Evolutionary conservation across 2,329 filamentous ascomycete species (phyloP).

Genomic region (Myrmaecium sp.): DNA sequence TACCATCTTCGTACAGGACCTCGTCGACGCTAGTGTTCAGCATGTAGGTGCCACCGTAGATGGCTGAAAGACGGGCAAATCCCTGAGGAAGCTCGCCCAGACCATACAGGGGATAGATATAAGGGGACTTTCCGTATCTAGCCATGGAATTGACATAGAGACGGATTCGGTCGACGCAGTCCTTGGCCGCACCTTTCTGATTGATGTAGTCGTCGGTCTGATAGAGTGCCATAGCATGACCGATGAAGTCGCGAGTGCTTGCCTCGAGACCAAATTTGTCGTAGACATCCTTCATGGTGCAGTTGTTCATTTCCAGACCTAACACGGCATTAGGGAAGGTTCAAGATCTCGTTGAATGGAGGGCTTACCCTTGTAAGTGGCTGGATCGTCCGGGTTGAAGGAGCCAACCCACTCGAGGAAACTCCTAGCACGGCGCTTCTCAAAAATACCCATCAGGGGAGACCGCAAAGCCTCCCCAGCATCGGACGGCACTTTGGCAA

Average conservation of each 20-base stretch:
- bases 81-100: slow-evolving; percentile 94
- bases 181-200: slow-evolving; percentile 54
- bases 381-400: slow-evolving; percentile 66
- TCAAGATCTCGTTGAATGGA: slow-evolving; percentile 14
- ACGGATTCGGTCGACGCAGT: slow-evolving; percentile 80
- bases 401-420: slow-evolving; percentile 91
- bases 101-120: slow-evolving; percentile 98
- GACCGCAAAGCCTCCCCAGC: slow-evolving; percentile 75
- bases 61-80: slow-evolving; percentile 91
- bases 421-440: slow-evolving; percentile 92
- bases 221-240: slow-evolving; percentile 96
- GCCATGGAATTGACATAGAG: slow-evolving; percentile 97
- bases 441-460: slow-evolving; percentile 89
- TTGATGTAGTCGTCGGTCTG: slow-evolving; percentile 77
- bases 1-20: slow-evolving; percentile 65
- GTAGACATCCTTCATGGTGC: slow-evolving; percentile 96
- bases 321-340: background rate
- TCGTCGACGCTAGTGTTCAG: slow-evolving; percentile 91
- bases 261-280: slow-evolving; percentile 92
- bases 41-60: slow-evolving; percentile 99
- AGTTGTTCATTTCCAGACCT: slow-evolving; percentile 61
- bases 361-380: slow-evolving; percentile 78
- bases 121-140: slow-evolving; percentile 93
- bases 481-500: slow-evolving; percentile 93
- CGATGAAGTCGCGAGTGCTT: slow-evolving; percentile 84